Conservation (phyloP, 2,329 filamentous ascomycete genomes). For the Fusarium pseudonygamai region DNA sequence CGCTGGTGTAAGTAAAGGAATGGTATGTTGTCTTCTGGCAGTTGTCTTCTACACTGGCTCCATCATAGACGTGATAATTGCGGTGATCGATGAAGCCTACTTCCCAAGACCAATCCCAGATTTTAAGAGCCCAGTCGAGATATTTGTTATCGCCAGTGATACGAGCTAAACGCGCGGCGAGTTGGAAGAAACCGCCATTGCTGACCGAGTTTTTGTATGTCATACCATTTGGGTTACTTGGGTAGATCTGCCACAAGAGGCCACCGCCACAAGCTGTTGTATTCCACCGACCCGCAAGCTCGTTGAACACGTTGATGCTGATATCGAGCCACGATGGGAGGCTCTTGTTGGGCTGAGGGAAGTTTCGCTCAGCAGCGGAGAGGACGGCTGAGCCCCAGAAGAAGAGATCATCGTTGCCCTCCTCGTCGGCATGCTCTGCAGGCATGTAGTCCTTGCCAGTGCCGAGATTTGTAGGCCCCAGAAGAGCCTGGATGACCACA, state of each 20-base stretch:
- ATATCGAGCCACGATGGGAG: constrained; percentile 74
- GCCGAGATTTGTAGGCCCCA: constrained; percentile 65
- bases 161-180: constrained; percentile 78
- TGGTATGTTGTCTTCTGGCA: constrained; percentile 63
- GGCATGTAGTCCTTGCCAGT: constrained; percentile 69
- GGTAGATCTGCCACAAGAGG: constrained; percentile 83
- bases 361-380: constrained; percentile 74
- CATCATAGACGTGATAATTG: constrained; percentile 68
- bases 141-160: constrained; percentile 75
- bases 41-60: constrained; percentile 63
- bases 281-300: constrained; percentile 77
- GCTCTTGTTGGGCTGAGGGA: constrained; percentile 66
- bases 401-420: constrained; percentile 79
- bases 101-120: constrained; percentile 71
- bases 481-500: constrained; percentile 65
- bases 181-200: constrained; percentile 85
- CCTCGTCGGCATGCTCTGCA: constrained; percentile 62
- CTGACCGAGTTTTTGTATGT: constrained; percentile 85
- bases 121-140: constrained; percentile 70
- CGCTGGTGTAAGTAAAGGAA: constrained; percentile 73
- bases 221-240: constrained; percentile 76
- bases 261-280: constrained; percentile 73
- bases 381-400: constrained; percentile 78
- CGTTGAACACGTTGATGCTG: constrained; percentile 76
- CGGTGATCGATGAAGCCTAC: constrained; percentile 65